Percentiles rank a stretch among this genome's conserved stretches.
Conservation (phyloP, 1,284 basidiomycete genomes). For the Trichosporon asahii region DNA sequence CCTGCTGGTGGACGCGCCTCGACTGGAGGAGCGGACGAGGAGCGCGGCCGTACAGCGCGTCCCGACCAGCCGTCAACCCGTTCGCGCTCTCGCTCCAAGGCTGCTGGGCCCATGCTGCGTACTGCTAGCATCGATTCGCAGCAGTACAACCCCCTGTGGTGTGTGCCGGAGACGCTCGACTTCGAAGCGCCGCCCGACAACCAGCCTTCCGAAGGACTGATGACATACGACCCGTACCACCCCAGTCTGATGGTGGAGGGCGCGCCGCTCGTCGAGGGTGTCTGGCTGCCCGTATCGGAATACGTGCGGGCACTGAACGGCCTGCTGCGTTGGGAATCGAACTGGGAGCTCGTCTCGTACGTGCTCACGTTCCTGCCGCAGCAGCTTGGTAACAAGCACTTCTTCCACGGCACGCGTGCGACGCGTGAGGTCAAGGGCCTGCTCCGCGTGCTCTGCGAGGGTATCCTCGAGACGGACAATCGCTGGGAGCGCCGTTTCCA, state of each 20-base stretch:
- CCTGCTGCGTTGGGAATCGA: constrained; percentile 71
- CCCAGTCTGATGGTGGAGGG: constrained; percentile 53
- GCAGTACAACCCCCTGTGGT: constrained; percentile 66
- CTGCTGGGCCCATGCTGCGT: constrained; percentile 26
- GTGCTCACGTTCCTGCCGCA: constrained; percentile 85
- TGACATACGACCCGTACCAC: constrained; percentile 65
- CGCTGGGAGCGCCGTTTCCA: constrained; percentile 50
- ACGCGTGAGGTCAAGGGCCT: constrained; percentile 64
- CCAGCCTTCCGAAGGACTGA: constrained; percentile 67
- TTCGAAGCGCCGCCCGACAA: constrained; percentile 66
- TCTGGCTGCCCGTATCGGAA: constrained; percentile 72
- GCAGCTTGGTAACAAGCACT: constrained; percentile 91
- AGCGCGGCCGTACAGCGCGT: constrained; percentile 35
- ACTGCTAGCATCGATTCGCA: constrained; percentile 31
- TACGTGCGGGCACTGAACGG: constrained; percentile 68
- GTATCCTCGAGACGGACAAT: constrained; percentile 31
- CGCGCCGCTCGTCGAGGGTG: constrained; percentile 53
- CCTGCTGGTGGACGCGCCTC: constrained; percentile 4
- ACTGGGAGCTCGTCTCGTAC: constrained; percentile 94
- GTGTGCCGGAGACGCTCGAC: constrained; percentile 67
- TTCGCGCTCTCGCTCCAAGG: constrained; percentile 70
- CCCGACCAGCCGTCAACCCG: constrained; percentile 26
- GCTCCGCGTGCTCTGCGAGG: constrained; percentile 65
- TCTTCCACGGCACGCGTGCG: constrained; percentile 87
- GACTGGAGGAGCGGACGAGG: constrained; percentile 25